phyloP scores from a whole-genome alignment of 164 flowering plant species.

The Umbellularia californica region DNA sequence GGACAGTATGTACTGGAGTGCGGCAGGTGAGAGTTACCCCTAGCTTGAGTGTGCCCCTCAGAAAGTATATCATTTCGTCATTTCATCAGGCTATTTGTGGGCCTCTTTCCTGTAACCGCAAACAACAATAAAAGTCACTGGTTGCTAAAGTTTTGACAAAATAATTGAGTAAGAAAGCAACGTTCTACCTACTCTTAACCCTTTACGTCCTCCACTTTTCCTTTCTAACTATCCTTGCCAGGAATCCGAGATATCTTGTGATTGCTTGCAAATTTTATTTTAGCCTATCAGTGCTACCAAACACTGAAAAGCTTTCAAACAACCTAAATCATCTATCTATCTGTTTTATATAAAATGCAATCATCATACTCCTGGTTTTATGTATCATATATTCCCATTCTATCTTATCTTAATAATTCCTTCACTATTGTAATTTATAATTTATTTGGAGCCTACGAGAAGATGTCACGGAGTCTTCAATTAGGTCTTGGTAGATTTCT shows the following conservation, averaged over 20 bases:
- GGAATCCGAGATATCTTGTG: neutral
- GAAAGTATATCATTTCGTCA: too few species aligned
- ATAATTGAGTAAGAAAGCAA: neutral
- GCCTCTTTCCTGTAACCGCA: neutral
- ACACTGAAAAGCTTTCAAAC: neutral
- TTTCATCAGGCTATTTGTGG: too few species aligned
- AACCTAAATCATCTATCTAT: neutral
- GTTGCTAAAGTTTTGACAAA: neutral
- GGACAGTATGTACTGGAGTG: too few species aligned
- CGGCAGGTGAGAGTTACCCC: too few species aligned
- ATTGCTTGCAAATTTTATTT: neutral
- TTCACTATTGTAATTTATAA: neutral
- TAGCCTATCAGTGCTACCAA: neutral
- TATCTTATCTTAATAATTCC: too few species aligned
- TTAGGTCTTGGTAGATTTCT: neutral
- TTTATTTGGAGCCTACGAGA: neutral
- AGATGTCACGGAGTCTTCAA: neutral
- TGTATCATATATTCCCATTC: too few species aligned
- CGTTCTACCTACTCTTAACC: neutral
- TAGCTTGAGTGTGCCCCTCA: too few species aligned
- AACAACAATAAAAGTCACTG: neutral
- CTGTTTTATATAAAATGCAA: too few species aligned
- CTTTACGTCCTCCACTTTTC: neutral
- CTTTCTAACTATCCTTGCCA: neutral
- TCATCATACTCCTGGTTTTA: neutral